These are phyloP conservation scores for Lachnellula suecica DNA, from an alignment of 2,329 filamentous ascomycete genomes.

Conservation along the genomic window DNA sequence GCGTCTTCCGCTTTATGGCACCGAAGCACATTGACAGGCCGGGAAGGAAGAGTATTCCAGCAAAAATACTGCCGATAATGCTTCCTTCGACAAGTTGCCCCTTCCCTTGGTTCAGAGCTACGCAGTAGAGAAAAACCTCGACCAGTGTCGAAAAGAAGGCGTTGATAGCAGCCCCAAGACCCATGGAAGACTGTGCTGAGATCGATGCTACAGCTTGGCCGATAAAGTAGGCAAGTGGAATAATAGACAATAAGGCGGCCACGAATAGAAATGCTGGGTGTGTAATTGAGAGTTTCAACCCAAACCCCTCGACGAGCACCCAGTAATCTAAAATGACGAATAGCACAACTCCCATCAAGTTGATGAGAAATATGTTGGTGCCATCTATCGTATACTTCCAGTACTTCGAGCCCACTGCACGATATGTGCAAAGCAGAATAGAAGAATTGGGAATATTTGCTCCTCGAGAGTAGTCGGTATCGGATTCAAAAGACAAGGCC, in stretches of 20 bases:
- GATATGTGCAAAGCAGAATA: conserved; percentile 93
- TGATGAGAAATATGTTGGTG: conserved; percentile 98
- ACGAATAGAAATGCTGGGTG: conserved; percentile 84
- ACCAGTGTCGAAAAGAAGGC: conserved; percentile 98
- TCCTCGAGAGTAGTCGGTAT: conserved; percentile 70
- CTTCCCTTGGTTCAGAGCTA: conserved; percentile 90
- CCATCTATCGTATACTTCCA: conserved; percentile 99
- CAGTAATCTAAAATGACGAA: conserved; percentile 95
- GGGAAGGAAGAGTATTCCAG: conserved; percentile 90
- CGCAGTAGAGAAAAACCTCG: conserved; percentile 96
- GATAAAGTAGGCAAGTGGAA: conserved; percentile 96
- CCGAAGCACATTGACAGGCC: conserved; percentile 99
- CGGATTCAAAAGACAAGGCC: conserved; percentile 89
- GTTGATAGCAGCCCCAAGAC: conserved; percentile 92
- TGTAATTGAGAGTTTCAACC: conserved; percentile 70
- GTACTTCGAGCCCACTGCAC: conserved; percentile 89
- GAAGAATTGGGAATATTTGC: conserved; percentile 74
- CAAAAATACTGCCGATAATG: conserved; percentile 97
- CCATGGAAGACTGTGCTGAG: conserved; percentile 98
- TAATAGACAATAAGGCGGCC: conserved; percentile 84
- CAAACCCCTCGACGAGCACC: conserved; percentile 68
- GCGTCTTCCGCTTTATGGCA: conserved; percentile 95
- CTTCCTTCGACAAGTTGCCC: conserved; percentile 91
- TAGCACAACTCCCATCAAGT: conserved; percentile 87
- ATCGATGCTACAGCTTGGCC: conserved; percentile 98